Base-by-base conservation (phyloP, 768 basidiomycete species). In the Collybiopsis luxurians region DNA sequence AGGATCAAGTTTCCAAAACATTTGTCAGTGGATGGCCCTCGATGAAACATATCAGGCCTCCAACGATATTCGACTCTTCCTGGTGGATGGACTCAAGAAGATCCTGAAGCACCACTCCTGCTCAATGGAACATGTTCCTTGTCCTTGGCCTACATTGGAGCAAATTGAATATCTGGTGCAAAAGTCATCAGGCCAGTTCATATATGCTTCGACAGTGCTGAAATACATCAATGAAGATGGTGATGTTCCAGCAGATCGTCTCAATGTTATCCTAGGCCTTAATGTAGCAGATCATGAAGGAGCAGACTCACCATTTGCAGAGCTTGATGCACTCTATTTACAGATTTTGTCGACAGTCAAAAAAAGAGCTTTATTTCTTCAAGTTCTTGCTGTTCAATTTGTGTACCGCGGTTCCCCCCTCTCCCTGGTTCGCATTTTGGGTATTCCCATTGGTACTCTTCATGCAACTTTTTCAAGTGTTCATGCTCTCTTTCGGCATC, bases 91-190 rank as follows among this genome's bases (percentile, higher is more conserved):
- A 9, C 17, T 44, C 17, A 9, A 5, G 7, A 24, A 44, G 17
- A 44, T 44, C 17, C n/a, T n/a, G n/a, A 5, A n/a, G 9, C 43
- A 17, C 5, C n/a, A 7, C 15, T 17, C 49, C 2, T 23, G 38
- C 6, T 50, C 61, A 27, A 58, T 53, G 23, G 13, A 5, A 34
- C 31, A 34, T 13, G 13, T 34, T 34, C 5, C 31, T 34, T 13
- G 5, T 34, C 60, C 64, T 19, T 65, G 64, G 64, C 64, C 64
- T 17, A 46, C 59, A 3, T 21, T 47, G 0, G 48, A 53, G 5
- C 53, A 60, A n/a, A 55, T 64, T 2, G 53, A 62, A 39, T 23
- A 26, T 0, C 38, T 50, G 4, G 23, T 24, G 7, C 23, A 13
- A 15, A 45, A 27, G 42, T 17, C 58, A 19, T 27, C 45, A 12